A percentile compares a stretch with the other conserved stretches of the same genome.
Evolutionary conservation across 2,329 filamentous ascomycete genomes (phyloP).

Genomic region (Fusarium avenaceum): DNA sequence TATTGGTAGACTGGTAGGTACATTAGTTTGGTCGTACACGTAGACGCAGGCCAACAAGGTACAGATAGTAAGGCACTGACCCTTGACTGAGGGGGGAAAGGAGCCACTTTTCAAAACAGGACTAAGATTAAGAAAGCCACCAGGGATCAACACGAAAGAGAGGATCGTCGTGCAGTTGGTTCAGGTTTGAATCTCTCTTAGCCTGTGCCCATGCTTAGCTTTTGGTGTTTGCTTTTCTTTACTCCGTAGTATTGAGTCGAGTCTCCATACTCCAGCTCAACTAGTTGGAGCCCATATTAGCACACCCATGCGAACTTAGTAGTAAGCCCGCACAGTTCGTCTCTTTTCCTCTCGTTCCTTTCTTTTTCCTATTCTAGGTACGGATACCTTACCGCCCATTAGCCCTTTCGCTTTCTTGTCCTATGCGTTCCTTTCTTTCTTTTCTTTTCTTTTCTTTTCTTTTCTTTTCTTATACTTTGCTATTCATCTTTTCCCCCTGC

Average conservation of each 20-base stretch:
- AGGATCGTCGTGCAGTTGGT: slow-evolving; percentile 1
- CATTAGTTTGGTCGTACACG: no score
- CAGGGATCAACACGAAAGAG: not conserved
- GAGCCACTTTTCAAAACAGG: not conserved
- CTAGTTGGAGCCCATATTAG: not conserved
- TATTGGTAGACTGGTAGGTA: no score
- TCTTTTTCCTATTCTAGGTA: not conserved
- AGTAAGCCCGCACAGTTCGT: slow-evolving; percentile 4
- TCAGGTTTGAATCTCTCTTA: not conserved
- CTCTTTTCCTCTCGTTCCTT: not conserved
- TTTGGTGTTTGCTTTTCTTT: slow-evolving; percentile 28
- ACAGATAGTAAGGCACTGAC: not conserved
- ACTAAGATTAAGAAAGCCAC: not conserved
- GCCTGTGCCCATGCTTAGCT: slow-evolving; percentile 8
- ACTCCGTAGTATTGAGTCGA: not conserved
- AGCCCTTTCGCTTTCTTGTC: not conserved
- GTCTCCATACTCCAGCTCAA: slow-evolving; percentile 1
- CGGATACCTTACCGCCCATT: no score
- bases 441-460: slow-evolving; percentile 5
- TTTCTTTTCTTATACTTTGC: slow-evolving; percentile 10
- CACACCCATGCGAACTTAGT: slow-evolving; percentile 12
- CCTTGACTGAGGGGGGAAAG: not conserved
- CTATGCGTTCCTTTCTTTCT: slow-evolving; percentile 6
- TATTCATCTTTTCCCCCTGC: not conserved
- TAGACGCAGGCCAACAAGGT: not conserved